Base-by-base conservation (phyloP, 345 rosid species). In the Zanthoxylum bungeanum region DNA sequence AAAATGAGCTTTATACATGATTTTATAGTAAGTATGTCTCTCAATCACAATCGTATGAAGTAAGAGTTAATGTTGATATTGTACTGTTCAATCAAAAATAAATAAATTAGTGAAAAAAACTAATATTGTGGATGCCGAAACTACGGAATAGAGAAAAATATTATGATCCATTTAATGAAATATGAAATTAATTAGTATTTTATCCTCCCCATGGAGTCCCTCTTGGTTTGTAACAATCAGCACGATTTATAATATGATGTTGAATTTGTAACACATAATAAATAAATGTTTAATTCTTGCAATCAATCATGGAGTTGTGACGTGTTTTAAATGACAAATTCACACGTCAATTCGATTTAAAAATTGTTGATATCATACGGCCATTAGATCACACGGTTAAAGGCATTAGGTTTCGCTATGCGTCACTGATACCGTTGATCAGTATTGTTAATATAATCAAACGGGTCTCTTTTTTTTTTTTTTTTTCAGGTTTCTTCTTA, bases 291-390 rank as follows among this genome's bases (percentile, higher is more conserved):
- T 7, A 58, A 11, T 19, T 25, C 22, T 44, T 51, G n/a, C 22
- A 12, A 56, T 56, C 66, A 70, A 65, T 70, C 60, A 64, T 44
- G 65, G 24, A 53, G n/a, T 3, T 40, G 9, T n/a, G n/a, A 67
- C n/a, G 25, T 50, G 62, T 27, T 51, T 25, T 27, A 55, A 24
- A 19, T 40, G 49, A 53, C 25, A 47, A 37, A 50, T 53, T 25
- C 25, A 58, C 68, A 40, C 28, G 63, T 68, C 49, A 40, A 52
- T 24, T 51, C 30, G 4, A 27, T 12, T 46, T 39, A 53, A 51
- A 66, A 33, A 47, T 61, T 30, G 47, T 58, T 30, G 51, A 61
- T 68, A 61, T 49, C 61, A 36, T 12, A 24, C 49, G 14, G 55
- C 49, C 52, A 51, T 75, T 52, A 7, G 25, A 10, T 55, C 62